Evolutionary conservation across 2,329 filamentous ascomycete genomes (phyloP).

Genomic region (Hypoxylon sp.): DNA sequence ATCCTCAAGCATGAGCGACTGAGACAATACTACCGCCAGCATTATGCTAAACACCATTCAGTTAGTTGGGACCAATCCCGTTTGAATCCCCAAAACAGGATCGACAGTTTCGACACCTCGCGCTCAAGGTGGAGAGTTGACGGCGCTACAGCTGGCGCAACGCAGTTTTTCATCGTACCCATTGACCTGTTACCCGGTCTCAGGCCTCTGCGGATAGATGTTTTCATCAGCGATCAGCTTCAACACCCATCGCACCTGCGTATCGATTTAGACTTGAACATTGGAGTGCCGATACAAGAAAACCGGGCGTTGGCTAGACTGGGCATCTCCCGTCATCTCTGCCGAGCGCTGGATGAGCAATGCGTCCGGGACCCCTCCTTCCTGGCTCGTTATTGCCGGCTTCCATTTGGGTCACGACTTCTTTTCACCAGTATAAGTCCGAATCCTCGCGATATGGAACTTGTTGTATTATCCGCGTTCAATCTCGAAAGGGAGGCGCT

Average conservation of each 20-base stretch:
- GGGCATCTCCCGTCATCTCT: constrained; percentile 4
- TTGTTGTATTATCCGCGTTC: background rate
- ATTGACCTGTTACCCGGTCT: background rate
- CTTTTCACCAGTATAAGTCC: background rate
- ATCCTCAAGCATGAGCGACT: background rate
- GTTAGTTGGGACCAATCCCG: background rate
- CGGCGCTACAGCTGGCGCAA: background rate
- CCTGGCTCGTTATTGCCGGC: background rate
- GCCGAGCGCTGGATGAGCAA: constrained; percentile 6
- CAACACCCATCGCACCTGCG: constrained; percentile 1
- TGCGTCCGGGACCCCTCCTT: background rate
- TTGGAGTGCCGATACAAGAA: background rate
- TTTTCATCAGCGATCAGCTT: constrained; percentile 6
- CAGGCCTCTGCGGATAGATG: background rate
- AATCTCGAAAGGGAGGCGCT: background rate
- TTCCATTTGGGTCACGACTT: constrained; percentile 3
- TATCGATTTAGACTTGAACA: background rate
- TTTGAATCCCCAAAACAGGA: constrained; percentile 1
- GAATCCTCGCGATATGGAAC: background rate
- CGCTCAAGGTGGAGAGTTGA: background rate
- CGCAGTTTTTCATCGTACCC: constrained; percentile 8
- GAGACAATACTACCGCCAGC: background rate
- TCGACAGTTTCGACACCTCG: background rate
- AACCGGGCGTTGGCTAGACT: constrained; percentile 7
- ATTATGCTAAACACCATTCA: background rate